These are phyloP conservation scores for Aspergillus novoparasiticus DNA, from an alignment of 2,329 filamentous ascomycete species.

Conservation along the genomic window DNA sequence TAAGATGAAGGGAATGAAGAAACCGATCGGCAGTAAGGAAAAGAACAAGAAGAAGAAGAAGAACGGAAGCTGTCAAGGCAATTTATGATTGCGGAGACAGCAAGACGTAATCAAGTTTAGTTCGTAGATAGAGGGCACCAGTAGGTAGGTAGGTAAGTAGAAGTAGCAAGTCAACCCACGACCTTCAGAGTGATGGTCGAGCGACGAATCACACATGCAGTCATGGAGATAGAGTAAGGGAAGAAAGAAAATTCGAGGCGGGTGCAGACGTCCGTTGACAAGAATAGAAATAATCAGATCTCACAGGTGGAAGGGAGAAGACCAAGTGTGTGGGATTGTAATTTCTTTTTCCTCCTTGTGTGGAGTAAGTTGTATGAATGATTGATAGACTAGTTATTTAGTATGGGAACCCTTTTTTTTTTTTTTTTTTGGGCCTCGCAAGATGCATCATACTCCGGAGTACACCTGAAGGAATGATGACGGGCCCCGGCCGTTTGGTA, in stretches of 20 bases:
- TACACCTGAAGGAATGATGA: constrained; percentile 1
- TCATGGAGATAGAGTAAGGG: constrained; percentile 20
- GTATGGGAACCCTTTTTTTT: constrained; percentile 3
- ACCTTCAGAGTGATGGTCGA: constrained; percentile 21
- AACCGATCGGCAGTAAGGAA: constrained; percentile 10
- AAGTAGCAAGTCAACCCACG: constrained; percentile 19
- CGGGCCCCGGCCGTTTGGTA: constrained; percentile 3
- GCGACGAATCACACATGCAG: constrained; percentile 18
- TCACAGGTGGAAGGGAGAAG: background rate
- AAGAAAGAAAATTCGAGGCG: constrained; percentile 12
- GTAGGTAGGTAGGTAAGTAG: background rate
- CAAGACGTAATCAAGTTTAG: background rate
- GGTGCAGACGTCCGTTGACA: background rate
- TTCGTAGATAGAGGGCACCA: background rate
- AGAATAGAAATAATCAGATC: constrained; percentile 2
- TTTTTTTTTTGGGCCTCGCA: background rate
- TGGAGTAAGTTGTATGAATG: constrained; percentile 2
- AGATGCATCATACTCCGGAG: background rate
- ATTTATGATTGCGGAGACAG: constrained; percentile 4
- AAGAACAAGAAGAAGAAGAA: constrained; percentile 1
- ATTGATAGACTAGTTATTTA: background rate
- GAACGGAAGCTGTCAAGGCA: background rate
- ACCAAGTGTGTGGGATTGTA: constrained; percentile 3
- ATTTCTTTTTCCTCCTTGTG: constrained; percentile 9
- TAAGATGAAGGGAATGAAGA: constrained; percentile 9